phyloP scores from a whole-genome alignment of 345 rosid genomes.

The Eucalyptus sp. region DNA sequence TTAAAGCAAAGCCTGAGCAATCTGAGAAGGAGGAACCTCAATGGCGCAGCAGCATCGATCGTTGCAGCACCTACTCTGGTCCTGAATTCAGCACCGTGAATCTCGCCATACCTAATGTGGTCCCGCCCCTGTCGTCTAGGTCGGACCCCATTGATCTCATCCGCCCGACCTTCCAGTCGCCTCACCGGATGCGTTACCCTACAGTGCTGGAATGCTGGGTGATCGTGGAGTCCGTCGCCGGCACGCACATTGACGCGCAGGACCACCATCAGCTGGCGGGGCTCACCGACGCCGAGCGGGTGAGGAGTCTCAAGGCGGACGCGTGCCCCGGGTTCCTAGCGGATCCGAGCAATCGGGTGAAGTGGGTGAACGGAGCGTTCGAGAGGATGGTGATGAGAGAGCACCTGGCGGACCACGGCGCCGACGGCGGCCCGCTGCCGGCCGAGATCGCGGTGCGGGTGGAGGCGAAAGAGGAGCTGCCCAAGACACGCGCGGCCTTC shows the following conservation, averaged over 20 bases:
- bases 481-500: slow-evolving; percentile 5
- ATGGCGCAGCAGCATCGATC: background rate
- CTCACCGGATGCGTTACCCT: background rate
- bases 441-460: background rate
- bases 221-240: slow-evolving; percentile 30
- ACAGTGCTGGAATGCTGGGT: slow-evolving; percentile 26
- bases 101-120: background rate
- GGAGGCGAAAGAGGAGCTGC: background rate
- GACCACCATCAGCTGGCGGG: slow-evolving; percentile 2
- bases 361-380: slow-evolving; percentile 39
- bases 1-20: background rate
- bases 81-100: background rate
- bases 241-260: background rate
- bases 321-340: slow-evolving; percentile 45
- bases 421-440: background rate
- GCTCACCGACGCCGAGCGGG: slow-evolving; percentile 20
- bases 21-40: background rate
- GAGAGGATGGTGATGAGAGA: slow-evolving; percentile 14
- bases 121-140: background rate
- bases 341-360: slow-evolving; percentile 18
- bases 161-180: background rate
- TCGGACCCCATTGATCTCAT: background rate
- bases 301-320: slow-evolving; percentile 12
- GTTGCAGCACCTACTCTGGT: background rate
- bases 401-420: background rate